Conservation (phyloP, 768 basidiomycete genomes). For the Hemileccinum impolitum region DNA sequence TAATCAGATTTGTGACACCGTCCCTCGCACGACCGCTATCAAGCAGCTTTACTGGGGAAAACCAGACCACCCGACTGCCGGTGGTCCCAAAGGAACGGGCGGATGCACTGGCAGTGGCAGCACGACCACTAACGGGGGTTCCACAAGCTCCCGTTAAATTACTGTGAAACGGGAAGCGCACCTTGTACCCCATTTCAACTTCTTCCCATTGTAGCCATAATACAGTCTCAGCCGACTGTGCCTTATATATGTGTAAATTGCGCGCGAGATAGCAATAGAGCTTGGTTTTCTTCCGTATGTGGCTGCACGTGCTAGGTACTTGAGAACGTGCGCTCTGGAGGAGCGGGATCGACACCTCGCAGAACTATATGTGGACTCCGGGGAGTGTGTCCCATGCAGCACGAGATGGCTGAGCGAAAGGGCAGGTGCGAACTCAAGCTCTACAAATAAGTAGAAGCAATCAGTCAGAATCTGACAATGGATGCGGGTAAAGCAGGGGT, state of each 20-base stretch:
- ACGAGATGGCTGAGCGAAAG: background rate
- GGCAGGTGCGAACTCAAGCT: background rate
- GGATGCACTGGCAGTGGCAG: background rate
- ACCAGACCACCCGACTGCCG: accelerated
- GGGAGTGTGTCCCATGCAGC: background rate
- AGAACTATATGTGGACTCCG: no score
- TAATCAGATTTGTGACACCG: constrained; percentile 1
- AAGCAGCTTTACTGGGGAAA: constrained; percentile 19
- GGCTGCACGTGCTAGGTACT: no score
- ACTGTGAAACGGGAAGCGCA: background rate
- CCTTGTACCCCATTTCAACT: background rate
- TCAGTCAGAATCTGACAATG: background rate
- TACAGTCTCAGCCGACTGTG: background rate
- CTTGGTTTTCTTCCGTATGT: background rate
- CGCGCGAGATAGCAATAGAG: background rate
- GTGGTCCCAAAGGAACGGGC: background rate
- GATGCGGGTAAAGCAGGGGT: background rate
- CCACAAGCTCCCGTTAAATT: background rate
- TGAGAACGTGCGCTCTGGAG: no score
- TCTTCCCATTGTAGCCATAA: constrained; percentile 10
- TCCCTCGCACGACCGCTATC: background rate
- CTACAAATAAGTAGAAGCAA: background rate
- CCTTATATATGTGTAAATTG: background rate
- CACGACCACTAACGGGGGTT: background rate
- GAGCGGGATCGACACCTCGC: no score